Base-by-base conservation (phyloP, 345 rosid species). In the Acer yangbiense region DNA sequence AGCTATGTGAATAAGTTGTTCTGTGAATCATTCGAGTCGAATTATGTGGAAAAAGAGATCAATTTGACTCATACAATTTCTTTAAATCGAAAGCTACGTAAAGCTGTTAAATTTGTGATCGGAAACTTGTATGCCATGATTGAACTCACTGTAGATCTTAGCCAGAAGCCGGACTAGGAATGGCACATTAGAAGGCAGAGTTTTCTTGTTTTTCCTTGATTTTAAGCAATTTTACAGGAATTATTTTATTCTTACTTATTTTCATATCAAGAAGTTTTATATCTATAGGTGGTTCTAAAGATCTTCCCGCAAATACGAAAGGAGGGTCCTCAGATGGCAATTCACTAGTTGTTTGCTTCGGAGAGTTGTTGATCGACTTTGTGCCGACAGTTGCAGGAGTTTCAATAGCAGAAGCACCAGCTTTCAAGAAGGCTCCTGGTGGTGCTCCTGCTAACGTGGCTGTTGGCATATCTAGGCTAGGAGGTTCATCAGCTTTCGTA, bases 381-480 rank as follows among this genome's bases (percentile, higher is more conserved):
- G 98, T 97, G 8, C 98, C 99, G 12, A 90, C 97, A 9, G 93
- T 92, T 46, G 86, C 77, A 16, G 97, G 95, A 66, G 97, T 94
- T 71, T 97, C 99, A 55, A 90, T 94, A 1, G 98, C 98, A 29
- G 98, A 94, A 86, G 98, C 98, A 77, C 96, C 97, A 14, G 94
- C 94, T 75, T 97, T 97, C 89, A 89, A 90, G 91, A 94, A 90
- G 87, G 94, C 99, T 80, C 89, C 98, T 18, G 98, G 99, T 13
- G 98, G 99, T 32, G 99, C 99, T 81, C 99, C 98, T 76, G 99
- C 98, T 4, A 97, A 97, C 83, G 99, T 97, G 76, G 98, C 99
- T 32, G 99, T 97, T 77, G 93, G 94, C 54, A 76, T 97, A 68
- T 85, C 99, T 54, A 90, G 89, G 82, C 84, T 94, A 73, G 99